phyloP scores from a whole-genome alignment of 306 rosid species.

The Rosa rugosa region DNA sequence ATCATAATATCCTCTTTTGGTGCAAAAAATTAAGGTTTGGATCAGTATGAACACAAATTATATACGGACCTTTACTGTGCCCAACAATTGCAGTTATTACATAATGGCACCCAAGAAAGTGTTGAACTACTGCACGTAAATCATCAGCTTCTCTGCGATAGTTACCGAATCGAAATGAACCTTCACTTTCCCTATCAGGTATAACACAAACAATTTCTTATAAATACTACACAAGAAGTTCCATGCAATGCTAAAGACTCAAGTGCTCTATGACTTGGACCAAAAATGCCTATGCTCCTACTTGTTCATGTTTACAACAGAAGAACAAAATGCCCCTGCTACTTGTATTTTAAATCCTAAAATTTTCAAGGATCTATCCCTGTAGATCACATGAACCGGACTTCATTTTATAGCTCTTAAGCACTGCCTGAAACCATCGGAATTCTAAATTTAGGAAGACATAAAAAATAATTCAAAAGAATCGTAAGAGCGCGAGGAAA shows the following conservation, averaged over 20 bases:
- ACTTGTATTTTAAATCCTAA: background rate
- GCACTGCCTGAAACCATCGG: background rate
- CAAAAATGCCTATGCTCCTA: background rate
- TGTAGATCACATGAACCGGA: background rate
- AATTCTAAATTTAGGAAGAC: background rate
- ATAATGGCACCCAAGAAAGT: constrained; percentile 53
- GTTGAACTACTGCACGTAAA: constrained; percentile 59
- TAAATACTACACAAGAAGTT: background rate
- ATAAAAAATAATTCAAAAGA: background rate
- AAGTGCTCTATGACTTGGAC: background rate
- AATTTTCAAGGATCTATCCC: background rate
- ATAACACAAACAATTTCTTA: constrained; percentile 9
- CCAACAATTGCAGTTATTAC: constrained; percentile 64
- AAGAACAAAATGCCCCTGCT: background rate
- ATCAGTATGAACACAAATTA: constrained; percentile 10
- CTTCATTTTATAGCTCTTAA: background rate
- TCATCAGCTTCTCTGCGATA: constrained; percentile 83
- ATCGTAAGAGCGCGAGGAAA: background rate
- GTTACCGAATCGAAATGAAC: constrained; percentile 78
- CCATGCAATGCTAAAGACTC: background rate
- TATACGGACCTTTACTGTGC: constrained; percentile 80
- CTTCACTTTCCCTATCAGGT: constrained; percentile 84
- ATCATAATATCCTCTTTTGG: constrained; percentile 2
- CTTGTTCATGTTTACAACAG: background rate
- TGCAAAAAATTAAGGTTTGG: background rate